Conservation (phyloP, 768 basidiomycete species). For the Agrocybe praecox region DNA sequence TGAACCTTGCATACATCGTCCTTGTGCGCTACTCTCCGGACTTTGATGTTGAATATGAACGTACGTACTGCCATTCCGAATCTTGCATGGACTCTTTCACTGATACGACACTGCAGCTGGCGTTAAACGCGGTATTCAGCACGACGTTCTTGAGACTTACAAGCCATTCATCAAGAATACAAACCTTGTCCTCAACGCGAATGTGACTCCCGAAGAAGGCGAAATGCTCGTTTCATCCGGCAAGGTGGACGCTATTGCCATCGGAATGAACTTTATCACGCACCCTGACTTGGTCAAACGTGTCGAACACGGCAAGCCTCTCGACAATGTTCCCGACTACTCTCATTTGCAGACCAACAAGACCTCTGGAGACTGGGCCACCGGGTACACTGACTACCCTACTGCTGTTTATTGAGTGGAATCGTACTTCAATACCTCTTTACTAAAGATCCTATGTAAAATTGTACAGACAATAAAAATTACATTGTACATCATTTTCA, state of each 20-base stretch:
- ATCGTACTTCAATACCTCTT: too few species aligned
- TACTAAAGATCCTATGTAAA: too few species aligned
- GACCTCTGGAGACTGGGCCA: slow-evolving; percentile 13
- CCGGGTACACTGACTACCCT: slow-evolving; percentile 22
- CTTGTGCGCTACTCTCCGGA: slow-evolving; percentile 7
- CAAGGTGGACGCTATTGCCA: slow-evolving; percentile 35
- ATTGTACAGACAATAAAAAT: too few species aligned
- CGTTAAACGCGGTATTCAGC: too few species aligned
- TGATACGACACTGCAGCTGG: too few species aligned
- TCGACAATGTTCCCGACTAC: slow-evolving; percentile 17
- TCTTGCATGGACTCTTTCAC: too few species aligned
- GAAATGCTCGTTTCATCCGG: slow-evolving; percentile 32
- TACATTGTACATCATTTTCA: too few species aligned
- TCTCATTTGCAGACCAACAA: slow-evolving; percentile 14
- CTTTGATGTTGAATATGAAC: slow-evolving; percentile 1
- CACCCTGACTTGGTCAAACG: slow-evolving; percentile 45
- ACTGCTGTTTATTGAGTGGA: slow-evolving; percentile 1
- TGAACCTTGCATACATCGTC: slow-evolving; percentile 22
- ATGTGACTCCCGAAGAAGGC: slow-evolving; percentile 26
- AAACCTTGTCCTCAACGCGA: slow-evolving; percentile 16
- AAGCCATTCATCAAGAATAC: slow-evolving; percentile 20
- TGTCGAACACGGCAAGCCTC: slow-evolving; percentile 21
- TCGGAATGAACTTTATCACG: slow-evolving; percentile 37
- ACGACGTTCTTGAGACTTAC: neutral
- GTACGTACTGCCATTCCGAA: too few species aligned